Conservation (phyloP, 2,329 filamentous ascomycete species). For the Ophiostoma fasciatum region DNA sequence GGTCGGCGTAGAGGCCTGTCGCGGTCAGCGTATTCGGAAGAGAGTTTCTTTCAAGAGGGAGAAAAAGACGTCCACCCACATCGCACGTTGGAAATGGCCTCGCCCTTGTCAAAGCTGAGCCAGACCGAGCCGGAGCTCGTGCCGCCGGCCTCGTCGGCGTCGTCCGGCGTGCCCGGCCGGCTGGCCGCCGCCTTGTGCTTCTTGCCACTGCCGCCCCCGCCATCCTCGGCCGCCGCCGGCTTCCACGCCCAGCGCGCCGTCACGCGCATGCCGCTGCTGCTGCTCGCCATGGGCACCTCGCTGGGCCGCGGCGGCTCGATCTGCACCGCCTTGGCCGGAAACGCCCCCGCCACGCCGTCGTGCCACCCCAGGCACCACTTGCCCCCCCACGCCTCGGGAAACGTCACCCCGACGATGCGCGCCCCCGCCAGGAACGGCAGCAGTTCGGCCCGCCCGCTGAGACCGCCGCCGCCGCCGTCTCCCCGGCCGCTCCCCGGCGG, state of each 20-base stretch:
- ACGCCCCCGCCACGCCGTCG: constrained; percentile 34
- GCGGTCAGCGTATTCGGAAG: no score
- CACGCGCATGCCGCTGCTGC: constrained; percentile 31
- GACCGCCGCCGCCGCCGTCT: no score
- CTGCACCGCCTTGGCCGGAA: constrained; percentile 33
- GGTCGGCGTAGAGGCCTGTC: constrained; percentile 18
- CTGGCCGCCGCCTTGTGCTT: not conserved
- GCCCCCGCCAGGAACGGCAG: constrained; percentile 31
- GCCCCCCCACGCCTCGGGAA: constrained; percentile 34
- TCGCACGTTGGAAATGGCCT: constrained; percentile 49
- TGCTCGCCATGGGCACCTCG: constrained; percentile 31
- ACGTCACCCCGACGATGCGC: constrained; percentile 34
- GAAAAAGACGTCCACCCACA: constrained; percentile 34
- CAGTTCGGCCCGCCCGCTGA: constrained; percentile 17
- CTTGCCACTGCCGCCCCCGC: no score
- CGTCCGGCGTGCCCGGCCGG: not conserved
- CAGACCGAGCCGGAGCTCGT: constrained; percentile 29
- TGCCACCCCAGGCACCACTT: constrained; percentile 46
- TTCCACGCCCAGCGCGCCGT: constrained; percentile 39
- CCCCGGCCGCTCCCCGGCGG: constrained; percentile 14
- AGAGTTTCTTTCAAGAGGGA: no score
- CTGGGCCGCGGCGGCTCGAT: constrained; percentile 30
- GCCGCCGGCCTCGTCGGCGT: constrained; percentile 18
- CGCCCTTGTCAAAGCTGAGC: constrained; percentile 51
- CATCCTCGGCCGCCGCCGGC: no score